These are phyloP conservation scores for Fusarium domesticum DNA, from an alignment of 2,329 filamentous ascomycete genomes.

Conservation along the genomic window DNA sequence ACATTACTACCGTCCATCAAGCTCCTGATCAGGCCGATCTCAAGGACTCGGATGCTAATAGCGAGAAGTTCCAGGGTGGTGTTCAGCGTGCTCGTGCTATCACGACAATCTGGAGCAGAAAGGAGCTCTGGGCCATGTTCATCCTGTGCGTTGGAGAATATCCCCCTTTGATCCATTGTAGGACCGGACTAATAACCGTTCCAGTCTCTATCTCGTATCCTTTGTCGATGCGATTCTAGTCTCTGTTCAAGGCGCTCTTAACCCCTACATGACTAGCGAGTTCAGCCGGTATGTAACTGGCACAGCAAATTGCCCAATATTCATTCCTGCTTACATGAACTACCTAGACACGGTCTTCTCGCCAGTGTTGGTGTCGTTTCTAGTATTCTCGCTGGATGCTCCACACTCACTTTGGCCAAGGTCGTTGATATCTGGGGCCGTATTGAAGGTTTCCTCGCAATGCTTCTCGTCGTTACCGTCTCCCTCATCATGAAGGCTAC, in stretches of 20 bases:
- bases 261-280: conserved; percentile 63
- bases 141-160: conserved; percentile 36
- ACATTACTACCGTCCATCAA: background rate
- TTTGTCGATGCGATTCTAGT: conserved; percentile 38
- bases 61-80: conserved; percentile 32
- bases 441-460: conserved; percentile 43
- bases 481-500: conserved; percentile 63
- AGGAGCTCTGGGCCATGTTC: conserved; percentile 37
- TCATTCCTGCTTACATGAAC: too few species aligned
- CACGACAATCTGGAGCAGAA: conserved; percentile 37
- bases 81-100: conserved; percentile 38
- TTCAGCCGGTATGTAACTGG: conserved; percentile 41
- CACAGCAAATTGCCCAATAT: too few species aligned
- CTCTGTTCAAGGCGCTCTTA: conserved; percentile 46
- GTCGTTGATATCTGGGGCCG: conserved; percentile 50
- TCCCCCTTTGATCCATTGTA: too few species aligned
- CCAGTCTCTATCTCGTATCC: conserved; percentile 39
- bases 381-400: conserved; percentile 39
- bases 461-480: conserved; percentile 44
- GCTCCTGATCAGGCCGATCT: background rate
- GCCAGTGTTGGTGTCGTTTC: conserved; percentile 63
- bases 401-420: conserved; percentile 44
- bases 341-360: conserved; percentile 58
- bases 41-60: too few species aligned
- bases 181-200: too few species aligned